phyloP scores from a whole-genome alignment of 192 early-diverging fungal genomes.

The Kickxella alabastrina region DNA sequence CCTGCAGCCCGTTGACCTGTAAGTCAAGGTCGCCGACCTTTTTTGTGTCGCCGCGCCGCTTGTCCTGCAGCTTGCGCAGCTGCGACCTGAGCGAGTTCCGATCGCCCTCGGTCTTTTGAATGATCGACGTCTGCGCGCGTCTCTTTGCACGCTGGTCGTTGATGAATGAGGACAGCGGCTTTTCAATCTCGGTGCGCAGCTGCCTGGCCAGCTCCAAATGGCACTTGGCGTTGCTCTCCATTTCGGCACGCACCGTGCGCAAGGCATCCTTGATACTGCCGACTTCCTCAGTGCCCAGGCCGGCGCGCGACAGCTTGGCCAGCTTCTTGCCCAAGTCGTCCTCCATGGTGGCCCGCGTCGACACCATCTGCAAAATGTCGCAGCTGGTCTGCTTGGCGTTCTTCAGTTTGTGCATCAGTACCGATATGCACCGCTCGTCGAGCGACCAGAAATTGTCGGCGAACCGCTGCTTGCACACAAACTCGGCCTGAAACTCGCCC shows the following conservation, averaged over 20 bases:
- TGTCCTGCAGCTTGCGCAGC: constrained; percentile 54
- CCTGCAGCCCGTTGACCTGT: constrained; percentile 41
- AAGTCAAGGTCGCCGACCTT: constrained; percentile 51
- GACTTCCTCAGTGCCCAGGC: constrained; percentile 64
- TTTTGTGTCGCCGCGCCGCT: constrained; percentile 53
- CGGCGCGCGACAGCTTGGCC: constrained; percentile 56
- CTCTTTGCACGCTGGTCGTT: constrained; percentile 62
- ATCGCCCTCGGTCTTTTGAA: constrained; percentile 51
- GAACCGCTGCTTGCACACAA: constrained; percentile 36
- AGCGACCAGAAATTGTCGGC: constrained; percentile 44
- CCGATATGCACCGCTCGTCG: constrained; percentile 68
- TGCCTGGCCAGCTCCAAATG: constrained; percentile 63
- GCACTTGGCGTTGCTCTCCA: constrained; percentile 60
- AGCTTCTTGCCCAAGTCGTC: constrained; percentile 70
- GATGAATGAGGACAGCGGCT: constrained; percentile 60
- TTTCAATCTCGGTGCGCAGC: constrained; percentile 59
- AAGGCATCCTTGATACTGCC: constrained; percentile 60
- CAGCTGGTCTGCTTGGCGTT: constrained; percentile 66
- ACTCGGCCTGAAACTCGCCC: constrained; percentile 25
- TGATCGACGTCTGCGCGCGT: constrained; percentile 46
- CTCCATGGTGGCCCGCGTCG: constrained; percentile 57
- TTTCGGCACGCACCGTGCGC: constrained; percentile 56
- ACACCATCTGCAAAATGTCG: constrained; percentile 62
- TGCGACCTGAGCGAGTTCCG: constrained; percentile 42
- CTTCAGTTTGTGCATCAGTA: constrained; percentile 61